Evolutionary conservation across 768 basidiomycete genomes (phyloP).

Genomic region (Termitomyces eurrhizus): DNA sequence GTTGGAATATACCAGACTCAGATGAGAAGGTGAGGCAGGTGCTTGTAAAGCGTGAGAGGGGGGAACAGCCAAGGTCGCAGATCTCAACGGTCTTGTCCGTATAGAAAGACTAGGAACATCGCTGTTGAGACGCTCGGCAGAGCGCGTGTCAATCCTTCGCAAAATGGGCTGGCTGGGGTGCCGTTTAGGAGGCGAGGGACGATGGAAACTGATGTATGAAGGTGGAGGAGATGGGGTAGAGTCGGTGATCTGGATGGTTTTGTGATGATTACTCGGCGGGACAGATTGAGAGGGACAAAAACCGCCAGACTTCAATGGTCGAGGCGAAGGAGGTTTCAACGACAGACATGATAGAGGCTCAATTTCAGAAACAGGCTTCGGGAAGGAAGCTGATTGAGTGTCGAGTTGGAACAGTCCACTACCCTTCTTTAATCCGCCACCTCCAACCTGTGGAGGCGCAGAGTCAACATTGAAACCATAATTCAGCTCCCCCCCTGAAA

Average conservation of each 20-base stretch:
- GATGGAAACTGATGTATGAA: slow-evolving; percentile 53
- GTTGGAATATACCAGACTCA: slow-evolving; percentile 56
- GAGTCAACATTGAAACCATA: slow-evolving; percentile 18
- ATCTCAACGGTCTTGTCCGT: slow-evolving; percentile 53
- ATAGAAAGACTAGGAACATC: slow-evolving; percentile 57
- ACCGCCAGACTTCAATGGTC: slow-evolving; percentile 53
- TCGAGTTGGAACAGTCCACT: slow-evolving; percentile 69
- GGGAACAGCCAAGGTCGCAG: slow-evolving; percentile 55
- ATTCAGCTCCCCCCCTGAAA: slow-evolving; percentile 35
- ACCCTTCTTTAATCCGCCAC: slow-evolving; percentile 27
- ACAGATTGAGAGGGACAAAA: slow-evolving; percentile 27
- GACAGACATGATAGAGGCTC: slow-evolving; percentile 41
- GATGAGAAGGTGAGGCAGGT: slow-evolving; percentile 54
- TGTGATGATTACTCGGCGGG: not conserved
- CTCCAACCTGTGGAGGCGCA: slow-evolving; percentile 18
- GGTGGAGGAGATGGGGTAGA: slow-evolving; percentile 63
- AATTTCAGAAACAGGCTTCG: slow-evolving; percentile 52
- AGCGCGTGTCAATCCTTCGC: slow-evolving; percentile 57
- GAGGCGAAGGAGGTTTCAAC: slow-evolving; percentile 36
- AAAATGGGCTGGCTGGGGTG: slow-evolving; percentile 64
- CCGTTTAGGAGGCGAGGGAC: slow-evolving; percentile 46
- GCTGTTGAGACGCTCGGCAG: slow-evolving; percentile 44
- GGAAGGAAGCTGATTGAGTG: slow-evolving; percentile 48
- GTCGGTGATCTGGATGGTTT: slow-evolving; percentile 30
- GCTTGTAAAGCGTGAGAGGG: slow-evolving; percentile 35